These are phyloP conservation scores for Aspergillus neoniger DNA, from an alignment of 2,329 filamentous ascomycete genomes.

Conservation along the genomic window DNA sequence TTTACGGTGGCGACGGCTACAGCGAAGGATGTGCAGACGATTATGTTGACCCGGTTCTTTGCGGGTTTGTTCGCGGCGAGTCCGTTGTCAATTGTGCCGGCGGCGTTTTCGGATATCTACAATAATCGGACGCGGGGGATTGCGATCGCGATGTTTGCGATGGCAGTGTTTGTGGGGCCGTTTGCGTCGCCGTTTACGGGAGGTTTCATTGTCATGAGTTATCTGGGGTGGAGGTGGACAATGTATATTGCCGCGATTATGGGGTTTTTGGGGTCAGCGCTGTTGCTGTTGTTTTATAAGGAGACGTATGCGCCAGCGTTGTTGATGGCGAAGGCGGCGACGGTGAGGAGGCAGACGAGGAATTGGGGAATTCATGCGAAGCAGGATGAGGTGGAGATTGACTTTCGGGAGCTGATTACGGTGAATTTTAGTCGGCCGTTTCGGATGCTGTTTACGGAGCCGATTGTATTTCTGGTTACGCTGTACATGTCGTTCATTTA, in stretches of 20 bases:
- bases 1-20: constrained; percentile 50
- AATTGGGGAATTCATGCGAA: constrained; percentile 63
- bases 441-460: constrained; percentile 43
- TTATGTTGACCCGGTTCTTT: constrained; percentile 51
- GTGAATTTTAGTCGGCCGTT: constrained; percentile 51
- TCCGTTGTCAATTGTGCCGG: constrained; percentile 47
- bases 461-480: constrained; percentile 37
- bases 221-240: constrained; percentile 55
- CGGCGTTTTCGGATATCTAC: constrained; percentile 52
- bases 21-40: constrained; percentile 42
- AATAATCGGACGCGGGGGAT: constrained; percentile 46
- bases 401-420: constrained; percentile 49
- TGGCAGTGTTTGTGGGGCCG: constrained; percentile 53
- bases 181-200: constrained; percentile 53
- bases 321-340: constrained; percentile 43
- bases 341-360: constrained; percentile 54
- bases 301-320: constrained; percentile 56
- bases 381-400: constrained; percentile 54
- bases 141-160: constrained; percentile 52
- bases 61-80: constrained; percentile 48
- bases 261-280: constrained; percentile 50
- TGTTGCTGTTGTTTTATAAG: constrained; percentile 46
- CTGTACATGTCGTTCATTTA: constrained; percentile 37
- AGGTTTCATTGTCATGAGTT: constrained; percentile 52
- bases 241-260: constrained; percentile 56